These are phyloP conservation scores for Allantophomopsis lycopodina DNA, from an alignment of 2,329 filamentous ascomycete species.

Conservation along the genomic window DNA sequence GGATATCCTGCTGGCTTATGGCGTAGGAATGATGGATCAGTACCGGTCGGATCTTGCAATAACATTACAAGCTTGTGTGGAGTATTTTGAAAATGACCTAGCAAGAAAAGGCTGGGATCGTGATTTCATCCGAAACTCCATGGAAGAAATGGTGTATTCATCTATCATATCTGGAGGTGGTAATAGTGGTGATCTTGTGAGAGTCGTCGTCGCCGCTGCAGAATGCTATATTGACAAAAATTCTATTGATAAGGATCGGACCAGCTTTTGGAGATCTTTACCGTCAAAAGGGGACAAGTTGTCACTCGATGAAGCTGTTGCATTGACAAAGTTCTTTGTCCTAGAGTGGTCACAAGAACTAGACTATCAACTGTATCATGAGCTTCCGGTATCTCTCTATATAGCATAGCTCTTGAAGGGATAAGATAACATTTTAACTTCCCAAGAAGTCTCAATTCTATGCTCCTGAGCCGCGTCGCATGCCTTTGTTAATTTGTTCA, in stretches of 20 bases:
- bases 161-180: constrained; percentile 16
- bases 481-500: no score
- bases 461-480: no score
- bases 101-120: constrained; percentile 14
- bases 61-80: constrained; percentile 6
- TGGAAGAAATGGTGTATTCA: constrained; percentile 16
- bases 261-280: constrained; percentile 1
- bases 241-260: constrained; percentile 3
- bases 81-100: constrained; percentile 3
- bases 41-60: constrained; percentile 11
- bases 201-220: constrained; percentile 16
- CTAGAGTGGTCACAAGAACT: constrained; percentile 21
- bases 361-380: constrained; percentile 21
- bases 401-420: no score
- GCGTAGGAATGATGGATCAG: constrained; percentile 12
- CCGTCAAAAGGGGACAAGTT: background rate
- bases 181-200: constrained; percentile 18
- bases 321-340: constrained; percentile 19
- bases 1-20: constrained; percentile 18
- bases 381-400: constrained; percentile 10
- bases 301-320: constrained; percentile 10
- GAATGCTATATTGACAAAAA: constrained; percentile 2
- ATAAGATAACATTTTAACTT: no score
- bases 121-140: constrained; percentile 13
- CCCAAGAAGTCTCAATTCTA: no score